These are phyloP conservation scores for Colletotrichum chlorophyti DNA, from an alignment of 2,329 filamentous ascomycete genomes.

Conservation along the genomic window DNA sequence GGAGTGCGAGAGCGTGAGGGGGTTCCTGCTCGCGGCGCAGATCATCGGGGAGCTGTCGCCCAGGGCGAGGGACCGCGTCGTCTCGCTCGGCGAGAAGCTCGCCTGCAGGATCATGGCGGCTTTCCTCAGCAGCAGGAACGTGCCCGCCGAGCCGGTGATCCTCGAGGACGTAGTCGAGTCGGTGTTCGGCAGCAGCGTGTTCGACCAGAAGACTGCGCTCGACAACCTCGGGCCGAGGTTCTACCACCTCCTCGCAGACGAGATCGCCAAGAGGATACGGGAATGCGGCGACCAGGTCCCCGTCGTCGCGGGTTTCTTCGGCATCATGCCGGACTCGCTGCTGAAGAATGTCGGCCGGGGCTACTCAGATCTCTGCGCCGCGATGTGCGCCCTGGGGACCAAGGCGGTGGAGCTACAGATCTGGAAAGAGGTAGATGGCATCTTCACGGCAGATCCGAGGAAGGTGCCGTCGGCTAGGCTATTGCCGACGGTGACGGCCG, in stretches of 20 bases:
- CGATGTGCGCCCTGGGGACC: conserved; percentile 86
- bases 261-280: conserved; percentile 68
- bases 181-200: conserved; percentile 86
- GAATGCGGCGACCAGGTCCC: conserved; percentile 73
- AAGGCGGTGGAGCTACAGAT: conserved; percentile 89
- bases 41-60: conserved; percentile 78
- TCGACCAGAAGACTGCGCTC: conserved; percentile 71
- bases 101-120: conserved; percentile 93
- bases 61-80: conserved; percentile 82
- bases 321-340: conserved; percentile 87
- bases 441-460: conserved; percentile 83
- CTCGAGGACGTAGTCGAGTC: conserved; percentile 72
- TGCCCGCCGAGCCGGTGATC: conserved; percentile 36
- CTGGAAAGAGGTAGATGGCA: conserved; percentile 98
- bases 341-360: conserved; percentile 88
- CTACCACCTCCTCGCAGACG: conserved; percentile 68
- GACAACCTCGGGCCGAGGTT: conserved; percentile 71
- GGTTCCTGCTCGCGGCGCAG: conserved; percentile 70
- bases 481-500: conserved; percentile 85
- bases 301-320: conserved; percentile 94
- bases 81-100: conserved; percentile 94
- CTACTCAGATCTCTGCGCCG: conserved; percentile 96
- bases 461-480: conserved; percentile 91
- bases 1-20: conserved; percentile 82
- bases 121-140: conserved; percentile 75